A percentile compares a stretch with the other conserved stretches of the same genome.
Evolutionary conservation across 2,329 filamentous ascomycete genomes (phyloP).

Genomic region (Sphaerulina musiva): DNA sequence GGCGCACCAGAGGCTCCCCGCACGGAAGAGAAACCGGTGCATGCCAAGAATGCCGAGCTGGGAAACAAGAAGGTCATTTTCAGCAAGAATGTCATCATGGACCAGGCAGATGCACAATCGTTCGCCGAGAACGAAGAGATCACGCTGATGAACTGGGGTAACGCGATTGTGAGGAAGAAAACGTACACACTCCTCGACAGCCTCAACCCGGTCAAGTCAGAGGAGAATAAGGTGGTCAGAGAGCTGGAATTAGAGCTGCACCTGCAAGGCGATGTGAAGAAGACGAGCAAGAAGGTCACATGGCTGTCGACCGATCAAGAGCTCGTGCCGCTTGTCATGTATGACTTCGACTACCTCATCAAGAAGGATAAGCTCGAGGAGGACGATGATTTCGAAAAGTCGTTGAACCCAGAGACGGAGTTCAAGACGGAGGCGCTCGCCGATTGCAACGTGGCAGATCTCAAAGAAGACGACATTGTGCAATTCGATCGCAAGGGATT

Average conservation of each 20-base stretch:
- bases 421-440: constrained; percentile 67
- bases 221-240: constrained; percentile 54
- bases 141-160: constrained; percentile 95
- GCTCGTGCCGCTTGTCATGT: constrained; percentile 74
- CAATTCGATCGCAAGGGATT: constrained; percentile 93
- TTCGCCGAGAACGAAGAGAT: constrained; percentile 86
- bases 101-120: constrained; percentile 76
- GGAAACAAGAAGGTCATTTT: constrained; percentile 81
- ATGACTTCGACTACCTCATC: constrained; percentile 92
- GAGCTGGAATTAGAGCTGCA: constrained; percentile 77
- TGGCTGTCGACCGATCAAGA: constrained; percentile 78
- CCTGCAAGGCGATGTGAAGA: constrained; percentile 86
- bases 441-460: constrained; percentile 68
- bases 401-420: constrained; percentile 69
- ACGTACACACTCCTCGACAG: constrained; percentile 45
- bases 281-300: constrained; percentile 92
- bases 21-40: constrained; percentile 72
- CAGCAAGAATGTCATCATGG: constrained; percentile 67
- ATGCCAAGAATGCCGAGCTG: constrained; percentile 79
- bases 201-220: constrained; percentile 43
- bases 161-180: constrained; percentile 64
- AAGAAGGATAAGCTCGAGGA: constrained; percentile 92
- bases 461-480: constrained; percentile 85
- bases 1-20: constrained; percentile 38
- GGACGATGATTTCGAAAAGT: constrained; percentile 78